Conservation (phyloP, 495 filamentous ascomycete genomes). For the Cercophora newfieldiana region DNA sequence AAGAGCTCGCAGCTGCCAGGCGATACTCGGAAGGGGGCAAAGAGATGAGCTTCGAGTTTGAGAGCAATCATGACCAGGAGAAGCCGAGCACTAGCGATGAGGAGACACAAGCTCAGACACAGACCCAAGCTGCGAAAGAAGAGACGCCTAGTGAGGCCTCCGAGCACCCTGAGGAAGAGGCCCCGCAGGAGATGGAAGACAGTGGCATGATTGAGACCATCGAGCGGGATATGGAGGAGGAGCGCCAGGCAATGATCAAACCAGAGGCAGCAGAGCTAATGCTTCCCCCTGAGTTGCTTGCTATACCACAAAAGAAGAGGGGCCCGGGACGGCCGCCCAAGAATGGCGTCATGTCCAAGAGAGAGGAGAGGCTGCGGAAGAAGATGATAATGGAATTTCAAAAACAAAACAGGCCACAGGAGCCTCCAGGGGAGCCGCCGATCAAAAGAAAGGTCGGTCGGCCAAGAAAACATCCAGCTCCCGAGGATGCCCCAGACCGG, state of each 20-base stretch:
- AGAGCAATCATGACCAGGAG: conserved; percentile 57
- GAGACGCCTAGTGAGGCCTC: conserved; percentile 35
- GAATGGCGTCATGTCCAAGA: conserved; percentile 90
- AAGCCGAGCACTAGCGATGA: conserved; percentile 55
- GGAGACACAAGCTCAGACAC: conserved; percentile 31
- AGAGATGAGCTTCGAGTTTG: conserved; percentile 65
- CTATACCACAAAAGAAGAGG: conserved; percentile 63
- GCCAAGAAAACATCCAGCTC: conserved; percentile 54
- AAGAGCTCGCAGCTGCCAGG: conserved; percentile 34
- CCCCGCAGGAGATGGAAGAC: conserved; percentile 41
- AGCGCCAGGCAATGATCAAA: conserved; percentile 27
- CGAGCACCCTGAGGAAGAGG: conserved; percentile 29
- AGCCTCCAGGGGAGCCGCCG: conserved; percentile 44
- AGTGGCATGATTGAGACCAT: conserved; percentile 36
- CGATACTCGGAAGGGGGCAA: conserved; percentile 55
- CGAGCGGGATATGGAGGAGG: conserved; percentile 43
- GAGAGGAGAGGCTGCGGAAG: conserved; percentile 67
- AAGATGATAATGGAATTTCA: conserved; percentile 57
- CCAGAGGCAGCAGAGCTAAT: conserved; percentile 37
- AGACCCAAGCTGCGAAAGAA: conserved; percentile 13
- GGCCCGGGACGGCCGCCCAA: conserved; percentile 88
- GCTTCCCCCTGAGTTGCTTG: conserved; percentile 30
- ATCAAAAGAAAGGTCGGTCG: conserved; percentile 63
- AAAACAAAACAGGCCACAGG: conserved; percentile 47
- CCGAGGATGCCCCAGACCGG: conserved; percentile 57